A percentile compares a stretch with the other conserved stretches of the same genome.
phyloP scores from a whole-genome alignment of 768 basidiomycete species.

The Suillus ampliporus region DNA sequence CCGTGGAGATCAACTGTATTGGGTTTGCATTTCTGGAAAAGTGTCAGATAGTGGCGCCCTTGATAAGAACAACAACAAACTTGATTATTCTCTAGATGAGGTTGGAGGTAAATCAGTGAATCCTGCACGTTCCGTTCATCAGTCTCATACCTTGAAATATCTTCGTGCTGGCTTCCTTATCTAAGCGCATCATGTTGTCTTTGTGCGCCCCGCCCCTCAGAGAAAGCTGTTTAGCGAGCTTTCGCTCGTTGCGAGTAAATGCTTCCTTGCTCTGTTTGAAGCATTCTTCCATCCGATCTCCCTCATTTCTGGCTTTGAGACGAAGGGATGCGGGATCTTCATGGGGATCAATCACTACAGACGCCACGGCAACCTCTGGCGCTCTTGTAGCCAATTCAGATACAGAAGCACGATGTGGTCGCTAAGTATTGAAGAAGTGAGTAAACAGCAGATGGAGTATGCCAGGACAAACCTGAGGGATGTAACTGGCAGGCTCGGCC shows the following conservation, averaged over 20 bases:
- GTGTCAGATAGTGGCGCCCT: not conserved
- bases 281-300: conserved; percentile 68
- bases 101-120: not conserved
- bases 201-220: conserved; percentile 79
- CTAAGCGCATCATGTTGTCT: conserved; percentile 70
- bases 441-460: not conserved
- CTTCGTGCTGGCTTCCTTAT: conserved; percentile 80
- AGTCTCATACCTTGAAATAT: conserved; percentile 69
- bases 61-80: conserved; percentile 1
- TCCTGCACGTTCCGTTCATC: conserved; percentile 20
- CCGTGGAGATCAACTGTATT: conserved; percentile 86
- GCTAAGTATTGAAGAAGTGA: not conserved
- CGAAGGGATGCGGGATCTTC: conserved; percentile 61
- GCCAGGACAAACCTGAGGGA: not conserved
- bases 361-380: not conserved
- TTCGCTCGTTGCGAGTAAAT: conserved; percentile 71
- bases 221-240: conserved; percentile 75
- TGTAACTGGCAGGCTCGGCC: not conserved
- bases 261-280: conserved; percentile 73
- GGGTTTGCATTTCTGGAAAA: conserved; percentile 38
- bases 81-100: conserved; percentile 9
- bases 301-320: conserved; percentile 71
- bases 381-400: not conserved
- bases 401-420: too few relatives aligned
- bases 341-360: not conserved